Percentiles rank a stretch among this genome's conserved stretches.
Conservation (phyloP, 2,329 filamentous ascomycete genomes). For the Fusarium scirpi region DNA sequence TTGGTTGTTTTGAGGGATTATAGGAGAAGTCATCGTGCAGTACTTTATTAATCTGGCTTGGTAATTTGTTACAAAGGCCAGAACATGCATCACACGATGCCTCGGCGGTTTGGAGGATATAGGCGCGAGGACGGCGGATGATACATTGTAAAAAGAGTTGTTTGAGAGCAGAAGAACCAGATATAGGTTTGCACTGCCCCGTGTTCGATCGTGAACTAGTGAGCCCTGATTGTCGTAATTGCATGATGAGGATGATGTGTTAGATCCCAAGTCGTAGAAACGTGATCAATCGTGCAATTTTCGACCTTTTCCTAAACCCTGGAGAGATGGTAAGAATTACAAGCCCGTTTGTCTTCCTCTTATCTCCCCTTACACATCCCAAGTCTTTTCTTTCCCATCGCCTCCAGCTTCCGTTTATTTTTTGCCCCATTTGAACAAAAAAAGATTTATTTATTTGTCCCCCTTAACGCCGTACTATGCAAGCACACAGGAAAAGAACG, state of each 20-base stretch:
- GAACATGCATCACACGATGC: slow-evolving; percentile 35
- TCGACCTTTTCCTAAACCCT: slow-evolving; percentile 45
- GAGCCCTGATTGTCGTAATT: slow-evolving; percentile 32
- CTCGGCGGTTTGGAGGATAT: slow-evolving; percentile 18
- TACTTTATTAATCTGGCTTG: slow-evolving; percentile 33
- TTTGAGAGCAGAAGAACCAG: slow-evolving; percentile 42
- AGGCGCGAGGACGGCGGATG: slow-evolving; percentile 23
- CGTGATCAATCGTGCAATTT: slow-evolving; percentile 46
- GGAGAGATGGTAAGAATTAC: slow-evolving; percentile 51
- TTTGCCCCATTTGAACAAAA: slow-evolving; percentile 48
- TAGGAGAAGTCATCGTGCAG: slow-evolving; percentile 32
- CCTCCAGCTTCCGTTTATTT: slow-evolving; percentile 41
- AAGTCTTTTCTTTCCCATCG: slow-evolving; percentile 25
- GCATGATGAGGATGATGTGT: slow-evolving; percentile 39
- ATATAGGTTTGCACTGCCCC: slow-evolving; percentile 36
- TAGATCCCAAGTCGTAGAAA: slow-evolving; percentile 37
- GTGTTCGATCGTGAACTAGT: slow-evolving; percentile 24
- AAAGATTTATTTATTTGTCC: slow-evolving; percentile 47
- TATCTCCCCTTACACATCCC: slow-evolving; percentile 36
- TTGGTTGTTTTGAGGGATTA: slow-evolving; percentile 41
- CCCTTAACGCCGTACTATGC: slow-evolving; percentile 58
- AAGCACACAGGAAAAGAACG: slow-evolving; percentile 55
- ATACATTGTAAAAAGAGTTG: slow-evolving; percentile 28
- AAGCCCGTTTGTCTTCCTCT: slow-evolving; percentile 44
- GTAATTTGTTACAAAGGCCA: slow-evolving; percentile 23